Conservation (phyloP, 2,329 filamentous ascomycete genomes). For the Penicillium sp. region DNA sequence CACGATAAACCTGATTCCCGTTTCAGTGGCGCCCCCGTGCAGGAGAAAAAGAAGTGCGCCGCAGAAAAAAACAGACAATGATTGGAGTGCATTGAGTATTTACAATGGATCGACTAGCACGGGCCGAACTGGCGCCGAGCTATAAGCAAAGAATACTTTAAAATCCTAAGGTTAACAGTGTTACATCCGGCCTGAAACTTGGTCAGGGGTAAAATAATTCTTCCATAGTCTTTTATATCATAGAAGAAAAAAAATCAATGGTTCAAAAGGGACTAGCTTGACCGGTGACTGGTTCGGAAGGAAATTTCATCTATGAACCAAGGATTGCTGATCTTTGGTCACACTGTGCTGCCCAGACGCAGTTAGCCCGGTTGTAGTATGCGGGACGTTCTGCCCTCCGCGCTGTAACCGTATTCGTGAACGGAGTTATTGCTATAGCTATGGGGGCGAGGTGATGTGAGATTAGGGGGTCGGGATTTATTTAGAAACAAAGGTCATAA, state of each 20-base stretch:
- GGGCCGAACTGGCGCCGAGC: not conserved
- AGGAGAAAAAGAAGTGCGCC: not conserved
- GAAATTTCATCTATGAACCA: not conserved
- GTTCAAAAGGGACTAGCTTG: not conserved
- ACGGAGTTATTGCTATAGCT: not conserved
- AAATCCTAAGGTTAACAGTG: not conserved
- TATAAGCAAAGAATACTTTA: not conserved
- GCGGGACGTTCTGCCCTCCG: not conserved
- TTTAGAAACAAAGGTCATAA: not conserved
- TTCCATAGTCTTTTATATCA: not conserved
- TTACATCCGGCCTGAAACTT: not conserved
- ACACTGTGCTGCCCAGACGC: not conserved
- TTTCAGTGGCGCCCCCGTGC: not conserved
- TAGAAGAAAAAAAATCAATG: not conserved
- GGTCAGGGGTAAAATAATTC: constrained; percentile 2
- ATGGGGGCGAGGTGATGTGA: not conserved
- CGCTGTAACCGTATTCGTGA: not conserved
- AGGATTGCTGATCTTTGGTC: not conserved
- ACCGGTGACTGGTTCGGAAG: not conserved
- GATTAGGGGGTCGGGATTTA: not conserved
- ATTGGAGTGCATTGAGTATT: not conserved
- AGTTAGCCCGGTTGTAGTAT: not conserved
- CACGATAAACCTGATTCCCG: not conserved
- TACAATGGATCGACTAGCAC: not conserved
- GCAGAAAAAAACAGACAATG: not conserved